phyloP scores from a whole-genome alignment of 495 filamentous ascomycete species.

The Chlorociboria aeruginascens region DNA sequence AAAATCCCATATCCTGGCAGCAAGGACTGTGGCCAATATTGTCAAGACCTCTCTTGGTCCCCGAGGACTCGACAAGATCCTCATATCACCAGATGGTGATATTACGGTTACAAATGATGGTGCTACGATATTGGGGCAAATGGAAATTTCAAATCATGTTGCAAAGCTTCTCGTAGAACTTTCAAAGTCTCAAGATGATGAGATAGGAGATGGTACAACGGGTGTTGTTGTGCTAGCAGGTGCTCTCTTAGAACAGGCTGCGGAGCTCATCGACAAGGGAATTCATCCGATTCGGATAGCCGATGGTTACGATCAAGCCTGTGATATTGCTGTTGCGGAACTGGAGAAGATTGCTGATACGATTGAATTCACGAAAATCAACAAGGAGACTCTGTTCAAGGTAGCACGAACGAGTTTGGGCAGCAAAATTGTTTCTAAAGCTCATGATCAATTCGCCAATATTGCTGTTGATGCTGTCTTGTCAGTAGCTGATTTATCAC shows the following conservation, averaged over 20 bases:
- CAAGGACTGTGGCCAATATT: conserved; percentile 89
- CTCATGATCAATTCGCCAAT: conserved; percentile 93
- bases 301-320: conserved; percentile 94
- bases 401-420: conserved; percentile 94
- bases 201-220: conserved; percentile 97
- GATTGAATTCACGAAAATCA: conserved; percentile 66
- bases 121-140: conserved; percentile 92
- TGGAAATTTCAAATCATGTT: conserved; percentile 98
- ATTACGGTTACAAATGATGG: conserved; percentile 99
- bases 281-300: conserved; percentile 98
- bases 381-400: conserved; percentile 75
- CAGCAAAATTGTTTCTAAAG: conserved; percentile 98
- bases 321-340: conserved; percentile 87
- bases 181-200: conserved; percentile 98
- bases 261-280: conserved; percentile 97
- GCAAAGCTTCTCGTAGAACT: conserved; percentile 93
- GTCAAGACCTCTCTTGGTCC: conserved; percentile 96
- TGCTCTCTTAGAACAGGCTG: conserved; percentile 91
- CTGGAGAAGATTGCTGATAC: conserved; percentile 87
- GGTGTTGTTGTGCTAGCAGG: conserved; percentile 96
- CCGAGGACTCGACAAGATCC: conserved; percentile 94
- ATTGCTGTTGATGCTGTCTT: conserved; percentile 96
- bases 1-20: conserved; percentile 94
- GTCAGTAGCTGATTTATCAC: conserved; percentile 89
- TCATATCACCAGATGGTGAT: conserved; percentile 97